Conservation (phyloP, 2,329 filamentous ascomycete genomes). For the Apiospora malaysiana region DNA sequence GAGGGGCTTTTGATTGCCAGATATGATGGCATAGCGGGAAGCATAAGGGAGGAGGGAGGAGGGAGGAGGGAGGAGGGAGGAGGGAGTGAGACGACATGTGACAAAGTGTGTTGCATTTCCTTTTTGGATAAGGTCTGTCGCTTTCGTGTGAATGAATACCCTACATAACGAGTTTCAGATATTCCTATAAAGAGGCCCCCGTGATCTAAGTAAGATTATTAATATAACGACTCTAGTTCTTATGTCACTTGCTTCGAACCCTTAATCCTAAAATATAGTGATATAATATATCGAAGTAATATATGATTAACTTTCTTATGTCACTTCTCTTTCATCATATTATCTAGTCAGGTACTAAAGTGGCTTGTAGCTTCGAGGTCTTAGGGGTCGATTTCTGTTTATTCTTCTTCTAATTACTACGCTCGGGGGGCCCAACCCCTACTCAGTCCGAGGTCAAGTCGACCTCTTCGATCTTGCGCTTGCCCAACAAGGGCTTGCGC, state of each 20-base stretch:
- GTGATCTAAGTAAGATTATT: not conserved
- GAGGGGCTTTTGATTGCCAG: not conserved
- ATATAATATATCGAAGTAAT: not conserved
- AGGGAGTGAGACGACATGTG: not conserved
- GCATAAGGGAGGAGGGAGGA: not conserved
- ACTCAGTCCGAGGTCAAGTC: conserved; percentile 1
- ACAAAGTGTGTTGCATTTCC: not conserved
- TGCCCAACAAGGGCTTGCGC: not conserved
- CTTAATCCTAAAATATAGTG: too few species aligned
- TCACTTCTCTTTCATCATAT: not conserved
- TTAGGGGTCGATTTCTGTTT: not conserved
- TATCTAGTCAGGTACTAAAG: not conserved
- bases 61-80: not conserved
- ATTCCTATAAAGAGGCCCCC: not conserved
- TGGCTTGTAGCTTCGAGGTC: not conserved
- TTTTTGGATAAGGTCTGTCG: not conserved
- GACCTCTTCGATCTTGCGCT: not conserved
- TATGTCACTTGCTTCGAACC: not conserved
- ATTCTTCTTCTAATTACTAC: not conserved
- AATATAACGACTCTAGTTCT: not conserved
- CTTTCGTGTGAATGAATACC: not conserved
- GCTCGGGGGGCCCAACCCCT: not conserved
- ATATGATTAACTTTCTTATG: not conserved
- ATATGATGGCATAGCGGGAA: not conserved
- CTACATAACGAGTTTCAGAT: not conserved